Conservation (phyloP, 139 green algal genomes). For the Ettlia oleoabundans region DNA sequence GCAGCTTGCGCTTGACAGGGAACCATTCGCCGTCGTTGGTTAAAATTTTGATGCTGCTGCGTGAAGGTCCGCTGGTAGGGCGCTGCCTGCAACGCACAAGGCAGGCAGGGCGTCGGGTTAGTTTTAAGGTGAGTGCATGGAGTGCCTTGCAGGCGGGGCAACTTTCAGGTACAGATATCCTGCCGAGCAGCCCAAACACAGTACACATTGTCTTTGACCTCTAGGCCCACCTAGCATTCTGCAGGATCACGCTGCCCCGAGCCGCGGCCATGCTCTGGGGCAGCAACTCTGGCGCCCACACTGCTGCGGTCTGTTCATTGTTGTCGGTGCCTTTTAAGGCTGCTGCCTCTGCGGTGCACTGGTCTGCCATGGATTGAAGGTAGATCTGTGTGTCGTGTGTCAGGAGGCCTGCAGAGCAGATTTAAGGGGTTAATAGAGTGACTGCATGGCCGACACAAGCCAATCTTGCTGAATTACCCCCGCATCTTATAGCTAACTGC, state of each 20-base stretch:
- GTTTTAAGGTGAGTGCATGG: too few relatives aligned
- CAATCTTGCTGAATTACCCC: too few relatives aligned
- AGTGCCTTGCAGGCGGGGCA: too few relatives aligned
- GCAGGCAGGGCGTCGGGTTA: too few relatives aligned
- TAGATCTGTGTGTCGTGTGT: conserved; percentile 53
- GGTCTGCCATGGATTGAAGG: not conserved
- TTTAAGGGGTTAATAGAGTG: too few relatives aligned
- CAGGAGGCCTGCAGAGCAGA: conserved; percentile 34
- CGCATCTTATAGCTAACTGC: not conserved
- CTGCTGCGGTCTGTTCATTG: not conserved
- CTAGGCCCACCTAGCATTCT: not conserved
- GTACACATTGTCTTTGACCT: not conserved
- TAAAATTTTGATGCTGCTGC: conserved; percentile 41
- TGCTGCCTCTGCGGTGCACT: not conserved
- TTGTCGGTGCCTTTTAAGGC: not conserved
- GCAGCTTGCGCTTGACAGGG: conserved; percentile 65
- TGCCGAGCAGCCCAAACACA: too few relatives aligned
- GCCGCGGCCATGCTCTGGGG: not conserved
- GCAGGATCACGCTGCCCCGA: not conserved
- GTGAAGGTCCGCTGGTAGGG: not conserved
- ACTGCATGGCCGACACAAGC: too few relatives aligned
- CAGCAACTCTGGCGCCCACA: not conserved
- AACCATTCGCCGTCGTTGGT: conserved; percentile 70
- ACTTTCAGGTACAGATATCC: too few relatives aligned
- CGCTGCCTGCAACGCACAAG: conserved; percentile 13